Percentiles rank a stretch among this genome's conserved stretches.
These are phyloP conservation scores for Hyphodiscus hymeniophilus DNA, from an alignment of 495 filamentous ascomycete genomes.

Conservation along the genomic window DNA sequence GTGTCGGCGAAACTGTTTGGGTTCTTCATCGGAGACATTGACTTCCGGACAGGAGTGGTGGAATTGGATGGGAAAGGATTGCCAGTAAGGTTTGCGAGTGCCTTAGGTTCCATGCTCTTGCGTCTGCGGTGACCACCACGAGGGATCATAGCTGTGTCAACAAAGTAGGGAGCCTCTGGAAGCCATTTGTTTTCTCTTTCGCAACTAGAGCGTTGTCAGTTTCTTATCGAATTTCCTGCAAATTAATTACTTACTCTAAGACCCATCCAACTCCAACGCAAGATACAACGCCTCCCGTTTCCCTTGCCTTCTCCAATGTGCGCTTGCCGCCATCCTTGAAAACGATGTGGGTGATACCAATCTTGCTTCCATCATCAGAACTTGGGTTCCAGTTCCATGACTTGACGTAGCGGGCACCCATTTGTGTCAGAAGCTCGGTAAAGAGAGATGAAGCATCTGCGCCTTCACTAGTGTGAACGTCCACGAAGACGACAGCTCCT, in stretches of 20 bases:
- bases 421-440: constrained; percentile 67
- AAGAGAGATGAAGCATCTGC: constrained; percentile 82
- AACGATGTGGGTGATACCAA: constrained; percentile 90
- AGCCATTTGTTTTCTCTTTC: constrained; percentile 73
- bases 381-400: constrained; percentile 77
- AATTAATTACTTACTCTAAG: constrained; percentile 56
- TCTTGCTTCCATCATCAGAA: constrained; percentile 32
- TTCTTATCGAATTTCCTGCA: background rate
- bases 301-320: constrained; percentile 79
- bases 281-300: constrained; percentile 64
- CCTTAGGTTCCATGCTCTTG: constrained; percentile 87
- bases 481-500: constrained; percentile 80
- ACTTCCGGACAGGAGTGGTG: constrained; percentile 27
- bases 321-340: constrained; percentile 88
- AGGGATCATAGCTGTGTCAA: constrained; percentile 64
- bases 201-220: constrained; percentile 45
- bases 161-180: constrained; percentile 58
- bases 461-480: constrained; percentile 87
- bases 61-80: constrained; percentile 37
- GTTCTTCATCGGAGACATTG: constrained; percentile 27
- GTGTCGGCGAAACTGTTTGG: constrained; percentile 12
- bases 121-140: constrained; percentile 70
- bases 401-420: constrained; percentile 81
- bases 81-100: constrained; percentile 65
- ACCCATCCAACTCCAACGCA: constrained; percentile 88